Conservation (phyloP, 164 flowering plant genomes). For the Dillenia suffruticosa region DNA sequence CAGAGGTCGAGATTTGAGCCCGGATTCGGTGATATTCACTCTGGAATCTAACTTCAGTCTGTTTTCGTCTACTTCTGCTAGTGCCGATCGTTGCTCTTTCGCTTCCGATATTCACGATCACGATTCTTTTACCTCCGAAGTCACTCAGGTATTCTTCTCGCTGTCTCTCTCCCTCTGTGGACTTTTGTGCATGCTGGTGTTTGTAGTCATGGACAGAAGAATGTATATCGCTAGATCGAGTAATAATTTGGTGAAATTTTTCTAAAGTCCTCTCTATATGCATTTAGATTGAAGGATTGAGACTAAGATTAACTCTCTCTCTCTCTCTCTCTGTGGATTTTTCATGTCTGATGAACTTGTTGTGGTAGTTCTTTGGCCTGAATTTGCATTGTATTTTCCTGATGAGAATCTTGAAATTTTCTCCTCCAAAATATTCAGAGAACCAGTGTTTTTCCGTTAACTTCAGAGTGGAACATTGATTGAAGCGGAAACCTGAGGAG, state of each 20-base stretch:
- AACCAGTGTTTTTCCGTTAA: background rate
- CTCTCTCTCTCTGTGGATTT: background rate
- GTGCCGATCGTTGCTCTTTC: slow-evolving; percentile 74
- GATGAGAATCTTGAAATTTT: background rate
- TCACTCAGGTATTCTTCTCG: slow-evolving; percentile 35
- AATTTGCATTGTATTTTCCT: background rate
- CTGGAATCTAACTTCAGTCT: slow-evolving; percentile 59
- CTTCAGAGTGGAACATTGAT: background rate
- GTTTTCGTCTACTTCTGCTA: slow-evolving; percentile 72
- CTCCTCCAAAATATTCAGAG: background rate
- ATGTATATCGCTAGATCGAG: background rate
- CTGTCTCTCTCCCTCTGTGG: too few relatives aligned
- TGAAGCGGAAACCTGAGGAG: background rate
- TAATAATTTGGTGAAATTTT: background rate
- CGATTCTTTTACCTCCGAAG: slow-evolving; percentile 47
- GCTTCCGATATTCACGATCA: slow-evolving; percentile 69
- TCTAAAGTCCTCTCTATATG: background rate
- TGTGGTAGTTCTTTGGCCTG: too few relatives aligned
- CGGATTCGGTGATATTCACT: slow-evolving; percentile 66
- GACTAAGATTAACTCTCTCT: background rate
- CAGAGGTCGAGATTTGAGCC: slow-evolving; percentile 37
- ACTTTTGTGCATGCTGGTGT: background rate
- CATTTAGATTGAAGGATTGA: background rate
- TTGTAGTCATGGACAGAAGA: background rate
- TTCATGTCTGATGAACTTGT: background rate